A percentile compares a stretch with the other conserved stretches of the same genome.
phyloP scores from a whole-genome alignment of 2,329 filamentous ascomycete genomes.

The Verticillium longisporum region DNA sequence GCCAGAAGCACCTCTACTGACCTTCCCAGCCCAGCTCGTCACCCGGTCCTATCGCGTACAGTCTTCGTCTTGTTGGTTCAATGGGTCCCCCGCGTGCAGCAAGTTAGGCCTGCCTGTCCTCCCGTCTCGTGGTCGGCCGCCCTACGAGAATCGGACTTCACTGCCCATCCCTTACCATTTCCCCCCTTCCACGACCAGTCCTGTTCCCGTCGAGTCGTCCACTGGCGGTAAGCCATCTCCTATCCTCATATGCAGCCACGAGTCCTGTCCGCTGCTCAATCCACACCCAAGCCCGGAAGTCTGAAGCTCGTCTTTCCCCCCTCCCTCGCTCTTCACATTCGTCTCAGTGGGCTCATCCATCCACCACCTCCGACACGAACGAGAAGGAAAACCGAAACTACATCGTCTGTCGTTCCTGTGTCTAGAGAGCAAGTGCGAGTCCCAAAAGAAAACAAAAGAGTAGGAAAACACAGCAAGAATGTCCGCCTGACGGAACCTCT shows the following conservation, averaged over 20 bases:
- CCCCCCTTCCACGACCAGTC: not conserved
- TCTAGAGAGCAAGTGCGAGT: not conserved
- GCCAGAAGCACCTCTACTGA: too few relatives aligned
- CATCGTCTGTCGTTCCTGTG: not conserved
- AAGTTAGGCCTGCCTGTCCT: not conserved
- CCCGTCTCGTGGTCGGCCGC: not conserved
- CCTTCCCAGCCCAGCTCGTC: not conserved
- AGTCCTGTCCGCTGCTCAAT: not conserved
- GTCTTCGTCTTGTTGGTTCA: not conserved
- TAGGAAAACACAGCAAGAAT: not conserved
- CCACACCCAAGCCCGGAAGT: not conserved
- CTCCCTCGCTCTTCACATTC: not conserved
- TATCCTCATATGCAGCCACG: not conserved
- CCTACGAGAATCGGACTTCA: not conserved
- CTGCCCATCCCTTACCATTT: not conserved
- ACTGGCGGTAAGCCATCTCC: not conserved
- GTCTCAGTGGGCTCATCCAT: not conserved
- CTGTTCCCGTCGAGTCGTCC: not conserved
- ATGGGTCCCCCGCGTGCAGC: not conserved
- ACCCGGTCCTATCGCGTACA: not conserved
- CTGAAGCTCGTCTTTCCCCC: not conserved
- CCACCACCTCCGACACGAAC: not conserved
- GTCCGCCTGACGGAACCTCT: not conserved
- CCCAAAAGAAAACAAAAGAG: not conserved
- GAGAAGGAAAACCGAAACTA: not conserved